Base-by-base conservation (phyloP, 345 rosid genomes). In the Citrus glauca region DNA sequence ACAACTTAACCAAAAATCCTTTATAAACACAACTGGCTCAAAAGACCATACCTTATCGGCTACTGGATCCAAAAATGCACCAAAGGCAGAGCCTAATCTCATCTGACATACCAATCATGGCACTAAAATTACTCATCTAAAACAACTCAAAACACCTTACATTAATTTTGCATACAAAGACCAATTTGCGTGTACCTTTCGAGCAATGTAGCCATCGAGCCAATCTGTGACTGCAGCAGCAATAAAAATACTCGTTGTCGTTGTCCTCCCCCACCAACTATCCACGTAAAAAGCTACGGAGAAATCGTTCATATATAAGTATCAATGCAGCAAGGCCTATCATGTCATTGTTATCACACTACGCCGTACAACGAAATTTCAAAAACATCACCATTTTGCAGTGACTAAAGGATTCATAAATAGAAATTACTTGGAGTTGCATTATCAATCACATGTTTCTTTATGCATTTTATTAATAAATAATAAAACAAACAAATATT, bases 1-100 rank as follows among this genome's bases (percentile, higher is more conserved):
- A 32, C 25, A 56, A 66, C 63, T 57, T 56, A 60, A 66, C 79
- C 40, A 76, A 37, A 20, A 8, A 22, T 38, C 9, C 4, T 10
- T 45, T 20, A 72, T 61, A 16, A 73, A 20, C 28, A 55, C 37
- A 35, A 75, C 32, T 48, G 32, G 28, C 57, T 8, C 4, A 63
- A 74, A 45, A 30, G 10, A 71, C 37, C 70, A 50, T 82, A 96
- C 99, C 94, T 97, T 97, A 80, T 97, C 99, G 60, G 98, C 98
- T 60, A 97, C 98, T 7, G 98, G 99, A 85, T 94, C 98, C 90
- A 97, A 88, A 87, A 97, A 97, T 24, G 99, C 99, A 85, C 99
- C 99, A 87, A 96, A 96, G 14, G 88, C 90, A 71, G 98, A 89
- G 80, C 92, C 91, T 80, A 91, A 73, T 74, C 87, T 86, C 99